Evolutionary conservation across 768 basidiomycete species (phyloP).

Genomic region (Pleurotus citrinopileatus): DNA sequence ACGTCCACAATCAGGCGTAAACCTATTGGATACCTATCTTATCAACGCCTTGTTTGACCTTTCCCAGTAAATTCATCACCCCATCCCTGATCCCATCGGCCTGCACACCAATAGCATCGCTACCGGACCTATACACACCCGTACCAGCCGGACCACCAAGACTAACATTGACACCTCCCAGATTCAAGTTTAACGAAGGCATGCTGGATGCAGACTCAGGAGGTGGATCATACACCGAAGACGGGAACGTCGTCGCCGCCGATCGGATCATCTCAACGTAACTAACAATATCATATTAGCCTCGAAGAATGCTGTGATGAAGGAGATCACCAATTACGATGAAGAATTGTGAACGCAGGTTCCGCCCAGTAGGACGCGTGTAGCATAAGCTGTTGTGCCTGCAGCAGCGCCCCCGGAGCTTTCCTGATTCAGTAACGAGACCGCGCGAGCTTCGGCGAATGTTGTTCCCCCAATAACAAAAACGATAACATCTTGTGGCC

Average conservation of each 20-base stretch:
- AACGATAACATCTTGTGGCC: slow-evolving; percentile 93
- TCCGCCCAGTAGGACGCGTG: slow-evolving; percentile 85
- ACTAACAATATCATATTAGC: slow-evolving; percentile 33
- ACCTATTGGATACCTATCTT: slow-evolving; percentile 47
- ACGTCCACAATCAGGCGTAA: no score
- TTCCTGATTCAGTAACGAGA: slow-evolving; percentile 87
- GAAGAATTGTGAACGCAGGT: slow-evolving; percentile 95
- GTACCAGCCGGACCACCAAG: slow-evolving; percentile 85
- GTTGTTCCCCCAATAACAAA: slow-evolving; percentile 97
- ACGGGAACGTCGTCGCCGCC: slow-evolving; percentile 60
- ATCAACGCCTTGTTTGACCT: slow-evolving; percentile 86
- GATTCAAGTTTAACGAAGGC: slow-evolving; percentile 85
- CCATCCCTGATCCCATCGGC: slow-evolving; percentile 90
- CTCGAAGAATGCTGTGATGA: slow-evolving; percentile 6
- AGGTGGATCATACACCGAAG: slow-evolving; percentile 70
- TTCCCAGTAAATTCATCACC: slow-evolving; percentile 81
- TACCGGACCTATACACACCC: slow-evolving; percentile 82
- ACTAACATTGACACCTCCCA: slow-evolving; percentile 90
- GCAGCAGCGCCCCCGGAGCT: slow-evolving; percentile 49
- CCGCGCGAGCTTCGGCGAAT: slow-evolving; percentile 88
- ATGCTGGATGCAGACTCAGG: slow-evolving; percentile 70
- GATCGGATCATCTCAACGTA: slow-evolving; percentile 88
- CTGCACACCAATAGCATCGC: slow-evolving; percentile 70
- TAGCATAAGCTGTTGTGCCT: slow-evolving; percentile 34
- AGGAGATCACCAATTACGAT: slow-evolving; percentile 48